A percentile compares a stretch with the other conserved stretches of the same genome.
phyloP scores from a whole-genome alignment of 169 alveolate species.

The Cryptosporidium ubiquitum region DNA sequence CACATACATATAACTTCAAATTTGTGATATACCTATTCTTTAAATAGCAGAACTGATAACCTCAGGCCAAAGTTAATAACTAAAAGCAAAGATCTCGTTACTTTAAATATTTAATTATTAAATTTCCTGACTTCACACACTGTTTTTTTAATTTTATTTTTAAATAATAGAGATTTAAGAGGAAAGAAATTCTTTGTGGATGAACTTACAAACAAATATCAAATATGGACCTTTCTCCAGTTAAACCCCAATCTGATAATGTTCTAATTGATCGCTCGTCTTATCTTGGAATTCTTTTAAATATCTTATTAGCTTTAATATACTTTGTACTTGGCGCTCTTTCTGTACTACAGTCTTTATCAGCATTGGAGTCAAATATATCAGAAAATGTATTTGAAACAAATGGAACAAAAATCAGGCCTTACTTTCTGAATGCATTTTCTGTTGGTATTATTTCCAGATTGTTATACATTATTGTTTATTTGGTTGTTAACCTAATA shows the following conservation, averaged over 20 bases:
- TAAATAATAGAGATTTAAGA: background rate
- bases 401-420: conserved; percentile 44
- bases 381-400: conserved; percentile 28
- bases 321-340: conserved; percentile 15
- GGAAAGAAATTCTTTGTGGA: background rate
- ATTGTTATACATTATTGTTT: conserved; percentile 15
- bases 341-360: conserved; percentile 20
- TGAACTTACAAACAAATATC: background rate
- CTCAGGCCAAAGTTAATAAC: background rate
- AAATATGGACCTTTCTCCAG: background rate
- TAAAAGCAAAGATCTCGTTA: too few relatives aligned
- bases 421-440: conserved; percentile 40
- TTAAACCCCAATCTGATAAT: background rate
- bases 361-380: conserved; percentile 7
- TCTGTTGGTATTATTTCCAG: conserved; percentile 32
- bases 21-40: too few relatives aligned
- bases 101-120: background rate
- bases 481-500: background rate
- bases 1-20: background rate
- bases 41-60: background rate
- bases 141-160: too few relatives aligned
- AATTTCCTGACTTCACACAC: background rate
- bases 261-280: background rate
- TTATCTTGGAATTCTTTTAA: conserved; percentile 2
- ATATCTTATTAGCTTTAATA: background rate